Conservation (phyloP, 192 early-diverging fungal species). For the Piromyces finnis region DNA sequence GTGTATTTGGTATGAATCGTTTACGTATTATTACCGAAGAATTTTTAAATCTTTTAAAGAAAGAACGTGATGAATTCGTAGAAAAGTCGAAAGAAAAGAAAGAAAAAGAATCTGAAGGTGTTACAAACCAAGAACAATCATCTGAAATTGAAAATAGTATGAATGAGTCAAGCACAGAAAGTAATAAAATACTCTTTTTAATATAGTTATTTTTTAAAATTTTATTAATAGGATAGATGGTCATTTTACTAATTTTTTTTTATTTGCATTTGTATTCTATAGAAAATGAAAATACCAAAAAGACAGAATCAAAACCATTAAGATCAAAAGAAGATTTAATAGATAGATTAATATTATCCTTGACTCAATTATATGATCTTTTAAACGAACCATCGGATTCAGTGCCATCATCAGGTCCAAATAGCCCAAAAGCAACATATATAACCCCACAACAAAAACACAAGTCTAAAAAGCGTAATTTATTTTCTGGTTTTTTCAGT, state of each 20-base stretch:
- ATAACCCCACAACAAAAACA: not conserved
- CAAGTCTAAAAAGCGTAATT: not conserved
- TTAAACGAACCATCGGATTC: not conserved
- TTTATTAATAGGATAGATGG: no score
- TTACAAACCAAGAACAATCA: no score
- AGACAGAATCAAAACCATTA: not conserved
- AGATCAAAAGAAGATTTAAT: not conserved
- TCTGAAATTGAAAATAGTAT: no score
- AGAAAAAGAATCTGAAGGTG: no score
- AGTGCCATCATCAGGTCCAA: not conserved
- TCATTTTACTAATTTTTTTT: no score
- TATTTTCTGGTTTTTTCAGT: not conserved
- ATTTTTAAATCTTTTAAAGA: not conserved
- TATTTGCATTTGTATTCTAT: no score
- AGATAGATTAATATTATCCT: not conserved
- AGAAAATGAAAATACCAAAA: not conserved
- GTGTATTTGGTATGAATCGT: not conserved
- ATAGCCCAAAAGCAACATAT: not conserved
- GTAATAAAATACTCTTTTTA: no score
- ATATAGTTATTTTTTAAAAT: no score
- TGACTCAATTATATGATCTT: not conserved
- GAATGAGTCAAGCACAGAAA: no score
- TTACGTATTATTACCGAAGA: not conserved
- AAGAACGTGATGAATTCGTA: not conserved
- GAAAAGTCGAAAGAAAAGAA: not conserved